Evolutionary conservation across 805 yeast species (phyloP).

Genomic region (Candida wancherniae): DNA sequence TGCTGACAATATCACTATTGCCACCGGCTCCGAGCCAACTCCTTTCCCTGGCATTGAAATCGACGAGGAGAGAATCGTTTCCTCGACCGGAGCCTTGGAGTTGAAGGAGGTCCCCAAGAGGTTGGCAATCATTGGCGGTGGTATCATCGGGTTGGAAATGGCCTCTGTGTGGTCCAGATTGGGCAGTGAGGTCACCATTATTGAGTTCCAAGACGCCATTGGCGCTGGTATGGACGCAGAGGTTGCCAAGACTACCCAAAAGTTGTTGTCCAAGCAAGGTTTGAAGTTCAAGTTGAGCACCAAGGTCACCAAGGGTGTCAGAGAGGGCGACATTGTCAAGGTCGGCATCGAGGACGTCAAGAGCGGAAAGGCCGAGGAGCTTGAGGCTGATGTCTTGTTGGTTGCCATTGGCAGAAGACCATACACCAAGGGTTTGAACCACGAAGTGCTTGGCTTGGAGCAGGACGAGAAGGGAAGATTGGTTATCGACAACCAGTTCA

Average conservation of each 20-base stretch:
- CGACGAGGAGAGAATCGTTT: slow-evolving; percentile 95
- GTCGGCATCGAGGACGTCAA: slow-evolving; percentile 87
- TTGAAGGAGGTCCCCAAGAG: slow-evolving; percentile 89
- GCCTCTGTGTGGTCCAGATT: slow-evolving; percentile 95
- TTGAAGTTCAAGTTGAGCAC: slow-evolving; percentile 88
- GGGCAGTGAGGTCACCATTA: slow-evolving; percentile 91
- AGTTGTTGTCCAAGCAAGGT: slow-evolving; percentile 91
- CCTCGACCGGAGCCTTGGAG: slow-evolving; percentile 88
- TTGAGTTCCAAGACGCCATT: slow-evolving; percentile 84
- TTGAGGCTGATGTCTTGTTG: slow-evolving; percentile 88
- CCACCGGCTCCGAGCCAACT: slow-evolving; percentile 97
- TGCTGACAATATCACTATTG: slow-evolving; percentile 87
- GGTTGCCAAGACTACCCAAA: slow-evolving; percentile 86
- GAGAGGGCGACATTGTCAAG: slow-evolving; percentile 84
- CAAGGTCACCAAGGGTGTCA: slow-evolving; percentile 80
- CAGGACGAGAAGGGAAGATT: slow-evolving; percentile 88
- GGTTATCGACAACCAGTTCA: slow-evolving; percentile 89
- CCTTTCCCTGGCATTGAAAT: slow-evolving; percentile 98
- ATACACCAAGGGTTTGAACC: slow-evolving; percentile 81
- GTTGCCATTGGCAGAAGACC: slow-evolving; percentile 99
- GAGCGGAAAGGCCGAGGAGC: slow-evolving; percentile 68
- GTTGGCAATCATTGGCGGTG: slow-evolving; percentile 95
- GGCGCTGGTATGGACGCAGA: slow-evolving; percentile 99
- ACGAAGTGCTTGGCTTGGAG: slow-evolving; percentile 86
- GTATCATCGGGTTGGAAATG: slow-evolving; percentile 99